phyloP scores from a whole-genome alignment of 192 early-diverging fungal genomes.

The Rhizoclosmatium globosum region DNA sequence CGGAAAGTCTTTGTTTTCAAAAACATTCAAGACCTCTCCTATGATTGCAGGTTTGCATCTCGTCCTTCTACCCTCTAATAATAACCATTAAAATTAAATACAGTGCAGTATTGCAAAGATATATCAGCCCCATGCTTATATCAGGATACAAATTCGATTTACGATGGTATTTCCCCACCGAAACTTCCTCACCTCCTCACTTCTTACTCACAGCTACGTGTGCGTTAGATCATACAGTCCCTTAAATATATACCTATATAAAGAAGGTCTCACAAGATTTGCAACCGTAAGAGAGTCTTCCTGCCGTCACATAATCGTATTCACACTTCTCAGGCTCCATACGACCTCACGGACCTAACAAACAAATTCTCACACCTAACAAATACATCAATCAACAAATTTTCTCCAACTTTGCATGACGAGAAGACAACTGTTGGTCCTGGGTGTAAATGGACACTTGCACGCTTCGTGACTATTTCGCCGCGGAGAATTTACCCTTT shows the following conservation, averaged over 20 bases:
- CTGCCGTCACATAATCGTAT: neutral
- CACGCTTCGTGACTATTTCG: slow-evolving; percentile 41
- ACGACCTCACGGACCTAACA: slow-evolving; percentile 34
- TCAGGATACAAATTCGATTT: slow-evolving; percentile 62
- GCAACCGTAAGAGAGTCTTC: slow-evolving; percentile 42
- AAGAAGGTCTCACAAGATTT: slow-evolving; percentile 56
- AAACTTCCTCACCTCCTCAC: neutral
- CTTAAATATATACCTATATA: slow-evolving; percentile 51
- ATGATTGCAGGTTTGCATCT: slow-evolving; percentile 54
- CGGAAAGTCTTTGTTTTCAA: slow-evolving; percentile 57
- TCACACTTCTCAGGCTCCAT: slow-evolving; percentile 22
- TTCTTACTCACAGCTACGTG: slow-evolving; percentile 44
- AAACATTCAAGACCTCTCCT: slow-evolving; percentile 49
- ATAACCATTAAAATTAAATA: neutral
- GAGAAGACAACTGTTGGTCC: slow-evolving; percentile 51
- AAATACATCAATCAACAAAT: slow-evolving; percentile 65
- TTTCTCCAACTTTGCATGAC: slow-evolving; percentile 42
- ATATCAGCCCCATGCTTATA: slow-evolving; percentile 57
- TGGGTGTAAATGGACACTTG: slow-evolving; percentile 56
- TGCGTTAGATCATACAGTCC: slow-evolving; percentile 52
- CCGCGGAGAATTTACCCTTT: slow-evolving; percentile 25
- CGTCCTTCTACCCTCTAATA: slow-evolving; percentile 8
- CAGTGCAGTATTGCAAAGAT: slow-evolving; percentile 56
- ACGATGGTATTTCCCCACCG: slow-evolving; percentile 46
- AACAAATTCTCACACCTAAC: slow-evolving; percentile 58